Evolutionary conservation across 768 basidiomycete genomes (phyloP).

Genomic region (Tricholoma saponaceum): DNA sequence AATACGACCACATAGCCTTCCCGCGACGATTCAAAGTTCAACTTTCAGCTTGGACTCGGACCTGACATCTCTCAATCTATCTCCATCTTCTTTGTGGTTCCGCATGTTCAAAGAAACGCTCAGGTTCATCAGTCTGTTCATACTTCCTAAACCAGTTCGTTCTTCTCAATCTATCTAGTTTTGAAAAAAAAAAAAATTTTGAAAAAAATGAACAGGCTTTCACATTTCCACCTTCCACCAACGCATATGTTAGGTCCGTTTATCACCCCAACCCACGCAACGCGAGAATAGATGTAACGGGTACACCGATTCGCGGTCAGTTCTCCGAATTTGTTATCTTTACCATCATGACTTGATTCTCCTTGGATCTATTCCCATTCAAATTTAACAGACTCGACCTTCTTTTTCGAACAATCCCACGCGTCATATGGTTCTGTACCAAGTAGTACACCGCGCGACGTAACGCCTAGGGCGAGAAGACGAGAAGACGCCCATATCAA

Average conservation of each 20-base stretch:
- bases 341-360: background rate
- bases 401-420: slow-evolving; percentile 1
- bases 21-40: background rate
- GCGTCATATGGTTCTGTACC: background rate
- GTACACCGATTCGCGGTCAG: background rate
- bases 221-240: slow-evolving; percentile 6
- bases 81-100: background rate
- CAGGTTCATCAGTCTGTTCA: slow-evolving; percentile 14
- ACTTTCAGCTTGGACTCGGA: background rate
- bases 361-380: background rate
- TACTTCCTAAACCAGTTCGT: slow-evolving; percentile 18
- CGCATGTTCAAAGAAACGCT: slow-evolving; percentile 13
- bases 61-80: too few relatives aligned
- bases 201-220: slow-evolving; percentile 3
- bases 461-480: background rate
- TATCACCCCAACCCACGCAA: background rate
- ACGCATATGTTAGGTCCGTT: background rate
- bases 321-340: background rate
- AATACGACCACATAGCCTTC: background rate
- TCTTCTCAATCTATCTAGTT: background rate
- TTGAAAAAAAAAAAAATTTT: background rate
- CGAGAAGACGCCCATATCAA: background rate
- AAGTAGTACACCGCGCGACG: background rate
- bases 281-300: background rate
- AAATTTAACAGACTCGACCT: background rate